phyloP scores from a whole-genome alignment of 2,329 filamentous ascomycete genomes.

The Diaporthe amygdali region DNA sequence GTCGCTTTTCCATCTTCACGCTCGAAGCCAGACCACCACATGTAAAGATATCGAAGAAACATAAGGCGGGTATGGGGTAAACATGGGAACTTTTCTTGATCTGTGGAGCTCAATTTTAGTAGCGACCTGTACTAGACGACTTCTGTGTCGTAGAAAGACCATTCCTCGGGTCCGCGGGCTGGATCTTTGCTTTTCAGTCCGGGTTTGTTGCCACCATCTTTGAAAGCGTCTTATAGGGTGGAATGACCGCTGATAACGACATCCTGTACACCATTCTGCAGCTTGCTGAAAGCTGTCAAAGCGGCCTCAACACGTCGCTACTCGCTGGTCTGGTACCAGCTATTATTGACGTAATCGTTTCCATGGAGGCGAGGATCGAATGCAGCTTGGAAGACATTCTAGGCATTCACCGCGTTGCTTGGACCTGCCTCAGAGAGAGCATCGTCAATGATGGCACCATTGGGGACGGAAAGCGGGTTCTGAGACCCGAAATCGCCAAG shows the following conservation, averaged over 20 bases:
- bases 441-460: neutral
- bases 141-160: neutral
- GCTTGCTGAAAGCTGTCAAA: neutral
- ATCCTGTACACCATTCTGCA: neutral
- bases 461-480: neutral
- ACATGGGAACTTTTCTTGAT: neutral
- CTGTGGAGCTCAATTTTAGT: neutral
- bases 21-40: neutral
- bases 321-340: neutral
- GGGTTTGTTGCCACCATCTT: neutral
- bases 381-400: conserved; percentile 1
- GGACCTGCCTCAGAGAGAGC: conserved; percentile 14
- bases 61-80: neutral
- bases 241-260: neutral
- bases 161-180: neutral
- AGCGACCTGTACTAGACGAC: neutral
- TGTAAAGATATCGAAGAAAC: neutral
- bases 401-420: conserved; percentile 4
- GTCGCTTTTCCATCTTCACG: too few species aligned
- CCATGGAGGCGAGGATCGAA: neutral
- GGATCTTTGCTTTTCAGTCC: neutral
- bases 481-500: conserved; percentile 15
- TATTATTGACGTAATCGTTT: neutral
- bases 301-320: neutral
- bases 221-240: neutral